phyloP scores from a whole-genome alignment of 495 filamentous ascomycete species.

The Aspergillus cristatus region DNA sequence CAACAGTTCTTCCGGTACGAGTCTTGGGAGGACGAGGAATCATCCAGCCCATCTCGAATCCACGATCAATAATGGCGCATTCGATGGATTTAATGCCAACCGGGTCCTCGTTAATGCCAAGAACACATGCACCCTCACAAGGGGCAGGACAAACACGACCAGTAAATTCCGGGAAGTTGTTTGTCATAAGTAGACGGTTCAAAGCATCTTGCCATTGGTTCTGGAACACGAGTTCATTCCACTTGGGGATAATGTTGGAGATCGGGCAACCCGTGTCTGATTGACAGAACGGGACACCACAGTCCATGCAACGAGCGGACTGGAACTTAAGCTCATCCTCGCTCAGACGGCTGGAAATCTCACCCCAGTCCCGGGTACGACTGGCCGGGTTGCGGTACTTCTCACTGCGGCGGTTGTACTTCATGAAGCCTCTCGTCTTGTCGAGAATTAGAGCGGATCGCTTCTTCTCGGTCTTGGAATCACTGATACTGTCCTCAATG shows the following conservation, averaged over 20 bases:
- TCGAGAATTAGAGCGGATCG: conserved; percentile 87
- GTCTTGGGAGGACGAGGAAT: conserved; percentile 68
- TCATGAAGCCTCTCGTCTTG: conserved; percentile 99
- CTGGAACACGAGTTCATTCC: conserved; percentile 91
- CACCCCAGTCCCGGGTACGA: conserved; percentile 88
- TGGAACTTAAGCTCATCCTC: conserved; percentile 99
- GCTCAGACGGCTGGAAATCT: conserved; percentile 78
- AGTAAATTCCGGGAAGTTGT: conserved; percentile 99
- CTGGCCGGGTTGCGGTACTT: conserved; percentile 89
- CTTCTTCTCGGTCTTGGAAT: conserved; percentile 86
- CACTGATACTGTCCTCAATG: conserved; percentile 88
- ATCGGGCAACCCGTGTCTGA: conserved; percentile 96
- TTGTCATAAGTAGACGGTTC: conserved; percentile 93
- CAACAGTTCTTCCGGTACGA: conserved; percentile 84
- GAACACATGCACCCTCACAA: conserved; percentile 94
- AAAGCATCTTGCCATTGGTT: conserved; percentile 94
- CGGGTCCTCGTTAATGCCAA: conserved; percentile 97
- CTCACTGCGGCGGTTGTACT: conserved; percentile 88
- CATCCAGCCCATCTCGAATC: conserved; percentile 99
- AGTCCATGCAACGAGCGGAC: conserved; percentile 98
- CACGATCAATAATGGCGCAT: conserved; percentile 97
- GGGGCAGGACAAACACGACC: conserved; percentile 97
- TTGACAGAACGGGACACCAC: conserved; percentile 98
- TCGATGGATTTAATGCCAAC: conserved; percentile 99
- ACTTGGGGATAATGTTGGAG: conserved; percentile 99